These are phyloP conservation scores for Plantago lanceolata DNA, from an alignment of 305 asterid genomes.

Conservation along the genomic window DNA sequence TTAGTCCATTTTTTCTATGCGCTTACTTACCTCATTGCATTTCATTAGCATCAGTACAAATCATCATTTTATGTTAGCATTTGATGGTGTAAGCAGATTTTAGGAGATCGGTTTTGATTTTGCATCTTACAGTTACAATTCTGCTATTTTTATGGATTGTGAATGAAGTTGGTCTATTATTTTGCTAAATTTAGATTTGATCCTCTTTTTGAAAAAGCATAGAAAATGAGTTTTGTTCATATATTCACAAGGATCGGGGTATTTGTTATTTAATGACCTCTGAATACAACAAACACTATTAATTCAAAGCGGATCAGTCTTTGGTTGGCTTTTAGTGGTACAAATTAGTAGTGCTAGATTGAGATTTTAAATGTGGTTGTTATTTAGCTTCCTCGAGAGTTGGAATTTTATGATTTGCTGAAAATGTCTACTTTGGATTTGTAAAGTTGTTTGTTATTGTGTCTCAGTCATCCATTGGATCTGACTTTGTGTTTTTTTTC, in stretches of 20 bases:
- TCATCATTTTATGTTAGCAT: too few species aligned
- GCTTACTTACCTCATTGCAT: too few species aligned
- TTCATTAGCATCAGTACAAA: too few species aligned
- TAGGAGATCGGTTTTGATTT: neutral
- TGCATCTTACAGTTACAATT: conserved; percentile 5
- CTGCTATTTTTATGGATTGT: neutral
- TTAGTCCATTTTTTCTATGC: too few species aligned
- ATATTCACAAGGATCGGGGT: too few species aligned
- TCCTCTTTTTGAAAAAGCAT: neutral
- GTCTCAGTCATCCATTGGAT: conserved; percentile 15
- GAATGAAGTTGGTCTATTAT: neutral
- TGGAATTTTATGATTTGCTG: too few species aligned
- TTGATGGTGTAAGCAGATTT: too few species aligned
- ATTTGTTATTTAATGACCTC: too few species aligned
- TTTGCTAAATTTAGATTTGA: neutral
- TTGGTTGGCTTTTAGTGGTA: neutral
- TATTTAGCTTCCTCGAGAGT: neutral
- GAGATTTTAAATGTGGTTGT: neutral
- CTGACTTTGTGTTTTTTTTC: conserved; percentile 2
- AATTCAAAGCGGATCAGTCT: too few species aligned
- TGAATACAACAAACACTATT: too few species aligned
- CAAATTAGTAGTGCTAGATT: neutral
- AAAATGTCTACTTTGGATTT: conserved; percentile 1
- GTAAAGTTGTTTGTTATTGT: conserved; percentile 3
- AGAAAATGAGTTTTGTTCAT: neutral